Evolutionary conservation across 2,329 filamentous ascomycete genomes (phyloP).

Genomic region (Amauroascus niger): DNA sequence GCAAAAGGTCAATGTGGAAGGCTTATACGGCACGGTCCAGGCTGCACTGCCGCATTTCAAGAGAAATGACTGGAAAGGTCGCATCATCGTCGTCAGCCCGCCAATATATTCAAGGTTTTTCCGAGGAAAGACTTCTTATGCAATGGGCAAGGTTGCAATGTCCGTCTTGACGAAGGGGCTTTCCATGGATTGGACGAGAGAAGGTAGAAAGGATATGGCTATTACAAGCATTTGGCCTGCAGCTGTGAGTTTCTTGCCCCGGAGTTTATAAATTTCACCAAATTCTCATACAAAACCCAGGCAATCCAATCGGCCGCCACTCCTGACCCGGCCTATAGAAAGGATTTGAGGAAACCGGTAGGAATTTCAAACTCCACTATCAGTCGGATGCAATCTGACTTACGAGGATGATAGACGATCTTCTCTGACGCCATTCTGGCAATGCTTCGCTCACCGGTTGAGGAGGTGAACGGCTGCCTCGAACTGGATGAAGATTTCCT

Average conservation of each 20-base stretch:
- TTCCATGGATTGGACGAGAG: constrained; percentile 67
- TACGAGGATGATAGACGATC: constrained; percentile 43
- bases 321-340: neutral
- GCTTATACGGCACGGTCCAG: constrained; percentile 63
- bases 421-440: constrained; percentile 72
- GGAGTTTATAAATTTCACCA: neutral
- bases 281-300: constrained; percentile 4
- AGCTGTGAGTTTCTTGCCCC: constrained; percentile 42
- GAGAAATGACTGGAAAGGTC: constrained; percentile 45
- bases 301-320: constrained; percentile 12
- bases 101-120: constrained; percentile 82
- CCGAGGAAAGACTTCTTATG: constrained; percentile 75
- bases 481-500: constrained; percentile 76
- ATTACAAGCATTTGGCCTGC: constrained; percentile 79
- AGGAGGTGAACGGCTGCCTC: constrained; percentile 59
- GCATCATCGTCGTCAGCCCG: constrained; percentile 70
- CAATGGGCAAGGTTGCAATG: constrained; percentile 70
- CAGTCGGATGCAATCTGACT: neutral
- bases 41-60: constrained; percentile 57
- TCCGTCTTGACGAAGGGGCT: constrained; percentile 70
- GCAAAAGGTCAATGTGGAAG: constrained; percentile 65
- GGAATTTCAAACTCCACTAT: constrained; percentile 13
- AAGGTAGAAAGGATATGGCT: constrained; percentile 58
- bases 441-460: constrained; percentile 53
- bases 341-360: constrained; percentile 54